Percentiles rank a stretch among this genome's conserved stretches.
These are phyloP conservation scores for Schrenkiella parvula DNA, from an alignment of 345 rosid species.

Conservation along the genomic window DNA sequence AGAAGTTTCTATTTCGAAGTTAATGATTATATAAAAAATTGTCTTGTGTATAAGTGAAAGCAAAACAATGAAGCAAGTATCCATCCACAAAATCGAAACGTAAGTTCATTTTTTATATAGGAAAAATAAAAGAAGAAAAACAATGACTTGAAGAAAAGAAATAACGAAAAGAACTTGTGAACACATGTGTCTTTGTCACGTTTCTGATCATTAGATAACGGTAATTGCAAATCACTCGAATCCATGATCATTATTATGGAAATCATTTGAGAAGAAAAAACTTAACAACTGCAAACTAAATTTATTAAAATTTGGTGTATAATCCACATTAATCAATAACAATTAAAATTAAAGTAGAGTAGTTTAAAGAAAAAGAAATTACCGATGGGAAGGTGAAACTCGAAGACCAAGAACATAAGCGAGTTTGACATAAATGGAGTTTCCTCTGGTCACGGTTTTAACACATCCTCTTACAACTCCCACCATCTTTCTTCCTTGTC, in stretches of 20 bases:
- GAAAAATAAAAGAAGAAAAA: not conserved
- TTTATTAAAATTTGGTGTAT: too few species aligned
- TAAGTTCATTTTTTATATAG: not conserved
- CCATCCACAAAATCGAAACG: not conserved
- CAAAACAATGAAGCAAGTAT: not conserved
- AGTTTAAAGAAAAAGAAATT: not conserved
- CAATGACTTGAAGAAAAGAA: not conserved
- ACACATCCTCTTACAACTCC: slow-evolving; percentile 70
- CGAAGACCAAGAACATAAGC: slow-evolving; percentile 69
- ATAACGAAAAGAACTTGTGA: slow-evolving; percentile 7
- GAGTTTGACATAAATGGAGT: slow-evolving; percentile 39
- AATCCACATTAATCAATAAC: too few species aligned
- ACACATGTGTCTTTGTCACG: slow-evolving; percentile 11
- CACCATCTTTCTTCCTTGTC: slow-evolving; percentile 46
- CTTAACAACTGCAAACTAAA: not conserved
- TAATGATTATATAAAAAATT: not conserved
- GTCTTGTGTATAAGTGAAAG: not conserved
- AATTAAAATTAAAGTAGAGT: not conserved
- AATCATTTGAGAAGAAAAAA: not conserved
- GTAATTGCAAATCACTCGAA: not conserved
- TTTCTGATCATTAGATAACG: slow-evolving; percentile 10
- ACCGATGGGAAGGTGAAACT: slow-evolving; percentile 69
- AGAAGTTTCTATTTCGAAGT: not conserved
- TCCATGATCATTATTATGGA: slow-evolving; percentile 2
- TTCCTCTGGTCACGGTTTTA: slow-evolving; percentile 55